Conservation (phyloP, 371 early-diverging fungal genomes). For the Mortierella sp. region DNA sequence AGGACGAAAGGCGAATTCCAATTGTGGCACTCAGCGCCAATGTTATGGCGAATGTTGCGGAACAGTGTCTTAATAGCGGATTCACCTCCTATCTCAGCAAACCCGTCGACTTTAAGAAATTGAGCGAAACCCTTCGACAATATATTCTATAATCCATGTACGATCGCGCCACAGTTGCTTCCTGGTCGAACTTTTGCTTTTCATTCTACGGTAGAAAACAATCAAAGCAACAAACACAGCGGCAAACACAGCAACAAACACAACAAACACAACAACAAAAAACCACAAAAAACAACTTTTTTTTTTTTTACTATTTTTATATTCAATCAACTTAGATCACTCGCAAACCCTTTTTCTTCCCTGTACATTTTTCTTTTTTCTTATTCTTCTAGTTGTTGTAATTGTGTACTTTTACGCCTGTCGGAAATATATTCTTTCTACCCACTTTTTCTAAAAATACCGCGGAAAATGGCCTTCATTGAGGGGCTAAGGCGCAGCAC, state of each 20-base stretch:
- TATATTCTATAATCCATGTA: conserved; percentile 15
- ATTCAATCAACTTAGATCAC: not conserved
- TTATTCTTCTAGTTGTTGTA: not conserved
- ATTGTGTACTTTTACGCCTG: not conserved
- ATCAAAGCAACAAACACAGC: not conserved
- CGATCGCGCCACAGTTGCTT: no score
- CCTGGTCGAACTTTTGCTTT: no score
- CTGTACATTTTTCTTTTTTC: not conserved
- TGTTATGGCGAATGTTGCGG: conserved; percentile 74
- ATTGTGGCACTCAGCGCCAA: conserved; percentile 77
- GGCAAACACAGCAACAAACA: no score
- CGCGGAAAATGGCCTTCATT: no score
- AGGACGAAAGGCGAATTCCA: conserved; percentile 60
- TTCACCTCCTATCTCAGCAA: conserved; percentile 74
- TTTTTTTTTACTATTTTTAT: not conserved
- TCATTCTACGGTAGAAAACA: no score
- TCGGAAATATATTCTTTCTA: not conserved
- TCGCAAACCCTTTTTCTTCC: not conserved
- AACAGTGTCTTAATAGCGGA: conserved; percentile 65
- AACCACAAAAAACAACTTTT: not conserved
- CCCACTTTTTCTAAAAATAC: not conserved
- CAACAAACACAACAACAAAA: not conserved
- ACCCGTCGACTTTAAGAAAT: conserved; percentile 72
- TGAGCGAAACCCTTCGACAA: conserved; percentile 71
- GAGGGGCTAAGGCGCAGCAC: not conserved